A percentile compares a stretch with the other conserved stretches of the same genome.
Conservation (phyloP, 2,329 filamentous ascomycete species). For the Verruconis gallopava region DNA sequence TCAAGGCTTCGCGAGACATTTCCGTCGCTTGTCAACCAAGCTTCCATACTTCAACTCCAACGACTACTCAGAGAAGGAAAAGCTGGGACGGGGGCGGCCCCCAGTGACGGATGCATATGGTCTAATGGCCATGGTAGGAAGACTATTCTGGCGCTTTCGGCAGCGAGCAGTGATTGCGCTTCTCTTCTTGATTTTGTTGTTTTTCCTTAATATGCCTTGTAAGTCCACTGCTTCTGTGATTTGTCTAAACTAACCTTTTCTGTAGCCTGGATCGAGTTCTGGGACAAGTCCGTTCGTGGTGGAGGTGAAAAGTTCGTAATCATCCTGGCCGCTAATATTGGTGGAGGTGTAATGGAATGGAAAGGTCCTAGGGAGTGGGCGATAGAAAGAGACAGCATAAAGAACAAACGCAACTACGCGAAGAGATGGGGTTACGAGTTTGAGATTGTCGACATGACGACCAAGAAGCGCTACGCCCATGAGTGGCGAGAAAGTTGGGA, state of each 20-base stretch:
- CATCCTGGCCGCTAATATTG: slow-evolving; percentile 83
- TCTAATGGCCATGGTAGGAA: slow-evolving; percentile 25
- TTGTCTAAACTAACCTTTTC: background rate
- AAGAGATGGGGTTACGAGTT: slow-evolving; percentile 86
- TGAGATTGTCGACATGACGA: slow-evolving; percentile 96
- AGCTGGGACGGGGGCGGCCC: slow-evolving; percentile 50
- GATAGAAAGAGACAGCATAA: slow-evolving; percentile 88
- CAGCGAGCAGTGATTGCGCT: slow-evolving; percentile 48
- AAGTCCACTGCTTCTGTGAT: slow-evolving; percentile 31
- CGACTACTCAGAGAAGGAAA: slow-evolving; percentile 65
- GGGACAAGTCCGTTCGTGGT: slow-evolving; percentile 59
- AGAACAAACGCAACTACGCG: slow-evolving; percentile 86
- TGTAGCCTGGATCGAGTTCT: slow-evolving; percentile 40
- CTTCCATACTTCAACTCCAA: slow-evolving; percentile 57
- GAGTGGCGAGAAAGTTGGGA: slow-evolving; percentile 99
- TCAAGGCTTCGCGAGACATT: slow-evolving; percentile 73
- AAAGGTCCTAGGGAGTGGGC: slow-evolving; percentile 97
- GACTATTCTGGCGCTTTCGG: slow-evolving; percentile 52
- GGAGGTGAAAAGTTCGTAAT: slow-evolving; percentile 87
- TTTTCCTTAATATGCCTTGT: slow-evolving; percentile 63
- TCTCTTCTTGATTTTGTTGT: slow-evolving; percentile 46
- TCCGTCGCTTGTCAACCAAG: slow-evolving; percentile 65
- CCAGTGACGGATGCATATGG: slow-evolving; percentile 18
- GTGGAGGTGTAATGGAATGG: slow-evolving; percentile 98
- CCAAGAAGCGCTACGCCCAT: slow-evolving; percentile 95